Base-by-base conservation (phyloP, 331 rosid species). In the Acacia pycnantha region DNA sequence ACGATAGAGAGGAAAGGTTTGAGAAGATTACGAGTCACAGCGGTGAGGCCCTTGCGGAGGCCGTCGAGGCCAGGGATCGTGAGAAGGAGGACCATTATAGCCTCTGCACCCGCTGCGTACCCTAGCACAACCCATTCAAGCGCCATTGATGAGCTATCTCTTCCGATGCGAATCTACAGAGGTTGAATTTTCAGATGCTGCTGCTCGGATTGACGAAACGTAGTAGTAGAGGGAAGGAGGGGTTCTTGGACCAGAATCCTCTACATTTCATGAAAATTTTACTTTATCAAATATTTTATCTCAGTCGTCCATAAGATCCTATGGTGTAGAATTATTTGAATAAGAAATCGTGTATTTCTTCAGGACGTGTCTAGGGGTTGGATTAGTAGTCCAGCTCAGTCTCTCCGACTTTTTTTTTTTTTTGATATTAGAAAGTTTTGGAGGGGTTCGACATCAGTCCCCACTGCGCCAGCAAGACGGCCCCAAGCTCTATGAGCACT, bases 61-160 rank as follows among this genome's bases (percentile, higher is more conserved):
- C 90, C 93, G 74, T 92, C 97, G 3, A 95, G 92, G 43, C 98
- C 98, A 0, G 99, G 99, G 80, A 95, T 70, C 0, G 99, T 95
- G 1, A 95, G 90, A 13, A 95, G 94, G 5, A 95, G 80, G 10
- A 95, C 97, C 98, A 93, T 93, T 79, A 95, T 85, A 1, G 99
- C 99, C 82, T 95, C 99, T 4, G 98, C 98, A 0, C 82, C 98
- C 2, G 98, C 99, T 1, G 97, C 97, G 86, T 95, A 95, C 0
- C 99, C 98, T 5, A 95, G 89, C 53, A 95, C 97, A 22, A 95
- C 95, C 99, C 99, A 95, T 79, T 95, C 99, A 2, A 95, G 84
- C 54, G 99, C 99, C 99, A 95, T 94, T 41, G 24, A 33, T 64
- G 70, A 66, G 24, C 21, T 66, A 26, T 8, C 71, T 66, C 46